Conservation (phyloP, 1,139 yeast genomes). For the Diutina ranongensis region DNA sequence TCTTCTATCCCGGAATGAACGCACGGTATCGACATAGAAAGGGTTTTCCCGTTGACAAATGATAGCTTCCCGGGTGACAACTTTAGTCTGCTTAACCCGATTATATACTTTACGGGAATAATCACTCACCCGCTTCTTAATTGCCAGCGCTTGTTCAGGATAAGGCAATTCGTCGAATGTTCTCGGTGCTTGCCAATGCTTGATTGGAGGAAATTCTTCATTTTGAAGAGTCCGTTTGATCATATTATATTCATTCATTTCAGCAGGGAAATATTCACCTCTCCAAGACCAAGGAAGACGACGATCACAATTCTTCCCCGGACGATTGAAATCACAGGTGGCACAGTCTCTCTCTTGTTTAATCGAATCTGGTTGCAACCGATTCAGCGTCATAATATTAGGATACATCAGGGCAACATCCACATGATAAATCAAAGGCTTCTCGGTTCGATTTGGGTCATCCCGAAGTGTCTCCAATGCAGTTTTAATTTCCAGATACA, state of each 20-base stretch:
- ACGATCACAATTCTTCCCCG: slow-evolving; percentile 89
- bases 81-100: slow-evolving; percentile 69
- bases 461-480: slow-evolving; percentile 47
- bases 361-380: slow-evolving; percentile 97
- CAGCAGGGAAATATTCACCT: slow-evolving; percentile 90
- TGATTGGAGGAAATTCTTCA: slow-evolving; percentile 62
- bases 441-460: slow-evolving; percentile 57
- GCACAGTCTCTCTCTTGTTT: slow-evolving; percentile 94
- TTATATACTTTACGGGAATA: slow-evolving; percentile 81
- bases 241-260: slow-evolving; percentile 86
- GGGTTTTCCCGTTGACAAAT: slow-evolving; percentile 98
- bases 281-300: slow-evolving; percentile 97
- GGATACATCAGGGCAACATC: slow-evolving; percentile 99
- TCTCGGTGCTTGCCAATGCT: slow-evolving; percentile 43
- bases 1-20: slow-evolving; percentile 91
- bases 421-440: slow-evolving; percentile 88
- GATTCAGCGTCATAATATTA: slow-evolving; percentile 93
- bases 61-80: slow-evolving; percentile 82
- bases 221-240: slow-evolving; percentile 72
- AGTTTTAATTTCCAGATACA: slow-evolving; percentile 44
- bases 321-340: slow-evolving; percentile 91
- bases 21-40: slow-evolving; percentile 87
- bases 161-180: slow-evolving; percentile 67
- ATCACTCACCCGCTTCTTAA: slow-evolving; percentile 74
- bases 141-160: slow-evolving; percentile 63